A percentile compares a stretch with the other conserved stretches of the same genome.
Evolutionary conservation across 2,329 filamentous ascomycete species (phyloP).

Genomic region (Elsinoe fawcettii): DNA sequence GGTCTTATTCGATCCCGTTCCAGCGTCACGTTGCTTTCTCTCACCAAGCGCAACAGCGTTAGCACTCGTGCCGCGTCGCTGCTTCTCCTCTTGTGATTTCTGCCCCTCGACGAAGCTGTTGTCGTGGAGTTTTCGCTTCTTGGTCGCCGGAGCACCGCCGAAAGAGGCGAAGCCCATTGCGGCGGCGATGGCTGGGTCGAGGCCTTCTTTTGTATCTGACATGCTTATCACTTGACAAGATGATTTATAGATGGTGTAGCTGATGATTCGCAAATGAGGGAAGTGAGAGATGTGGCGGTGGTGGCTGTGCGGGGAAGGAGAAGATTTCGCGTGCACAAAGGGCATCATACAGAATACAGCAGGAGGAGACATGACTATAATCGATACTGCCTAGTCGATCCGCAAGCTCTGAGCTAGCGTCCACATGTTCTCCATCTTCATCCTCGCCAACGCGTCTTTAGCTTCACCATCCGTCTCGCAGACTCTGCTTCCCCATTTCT

Average conservation of each 20-base stretch:
- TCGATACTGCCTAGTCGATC: constrained; percentile 19
- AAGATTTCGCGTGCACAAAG: background rate
- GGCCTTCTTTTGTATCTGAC: constrained; percentile 23
- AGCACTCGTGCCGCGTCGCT: constrained; percentile 29
- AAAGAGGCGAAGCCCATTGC: constrained; percentile 70
- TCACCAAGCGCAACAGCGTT: constrained; percentile 23
- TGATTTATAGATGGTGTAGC: background rate
- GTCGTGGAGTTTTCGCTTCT: constrained; percentile 61
- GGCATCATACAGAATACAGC: too few relatives aligned
- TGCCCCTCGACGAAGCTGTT: constrained; percentile 40
- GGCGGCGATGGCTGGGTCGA: constrained; percentile 52
- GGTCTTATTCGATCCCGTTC: background rate
- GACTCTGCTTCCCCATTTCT: constrained; percentile 81
- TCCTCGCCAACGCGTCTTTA: constrained; percentile 66
- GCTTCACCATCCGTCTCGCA: constrained; percentile 90
- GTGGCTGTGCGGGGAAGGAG: background rate
- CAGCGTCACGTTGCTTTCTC: background rate
- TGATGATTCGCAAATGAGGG: background rate
- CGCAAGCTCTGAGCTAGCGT: constrained; percentile 66
- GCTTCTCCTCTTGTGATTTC: constrained; percentile 23
- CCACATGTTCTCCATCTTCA: constrained; percentile 96
- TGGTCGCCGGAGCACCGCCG: constrained; percentile 44
- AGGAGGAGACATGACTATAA: too few relatives aligned
- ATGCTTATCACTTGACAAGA: background rate
- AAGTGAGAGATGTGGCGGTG: background rate